phyloP scores from a whole-genome alignment of 768 basidiomycete species.

The Tulasnella sp. region DNA sequence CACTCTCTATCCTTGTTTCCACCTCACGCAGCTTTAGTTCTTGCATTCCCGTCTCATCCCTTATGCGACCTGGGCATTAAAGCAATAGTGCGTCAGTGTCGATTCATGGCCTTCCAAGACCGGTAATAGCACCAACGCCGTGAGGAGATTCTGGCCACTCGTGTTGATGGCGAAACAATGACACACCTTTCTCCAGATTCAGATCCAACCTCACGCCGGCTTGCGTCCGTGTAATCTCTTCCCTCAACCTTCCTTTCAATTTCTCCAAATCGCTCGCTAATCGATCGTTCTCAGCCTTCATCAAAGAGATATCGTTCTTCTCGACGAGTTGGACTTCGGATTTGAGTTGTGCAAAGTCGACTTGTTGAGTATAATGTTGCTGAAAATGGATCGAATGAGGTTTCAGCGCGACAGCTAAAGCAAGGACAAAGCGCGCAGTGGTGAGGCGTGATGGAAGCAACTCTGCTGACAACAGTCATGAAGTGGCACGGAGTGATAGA shows the following conservation, averaged over 20 bases:
- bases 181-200: conserved; percentile 73
- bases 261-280: conserved; percentile 84
- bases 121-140: no score
- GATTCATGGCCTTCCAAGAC: no score
- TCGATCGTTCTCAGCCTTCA: conserved; percentile 96
- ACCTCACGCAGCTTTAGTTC: conserved; percentile 97
- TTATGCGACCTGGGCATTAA: conserved; percentile 67
- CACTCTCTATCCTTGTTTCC: conserved; percentile 92
- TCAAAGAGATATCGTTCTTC: conserved; percentile 90
- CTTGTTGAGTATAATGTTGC: conserved; percentile 91
- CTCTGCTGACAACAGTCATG: background rate
- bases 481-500: background rate
- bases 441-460: no score
- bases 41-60: conserved; percentile 84
- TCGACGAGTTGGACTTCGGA: conserved; percentile 93
- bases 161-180: background rate
- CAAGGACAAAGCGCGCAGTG: no score
- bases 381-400: conserved; percentile 23
- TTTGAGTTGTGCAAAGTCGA: conserved; percentile 94
- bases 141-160: no score
- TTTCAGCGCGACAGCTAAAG: background rate
- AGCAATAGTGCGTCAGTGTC: no score
- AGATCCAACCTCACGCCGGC: conserved; percentile 88
- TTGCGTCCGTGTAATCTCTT: conserved; percentile 86
- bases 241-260: conserved; percentile 83